A percentile compares a stretch with the other conserved stretches of the same genome.
Evolutionary conservation across 2,329 filamentous ascomycete species (phyloP).

Genomic region (Paramyrothecium sp.): DNA sequence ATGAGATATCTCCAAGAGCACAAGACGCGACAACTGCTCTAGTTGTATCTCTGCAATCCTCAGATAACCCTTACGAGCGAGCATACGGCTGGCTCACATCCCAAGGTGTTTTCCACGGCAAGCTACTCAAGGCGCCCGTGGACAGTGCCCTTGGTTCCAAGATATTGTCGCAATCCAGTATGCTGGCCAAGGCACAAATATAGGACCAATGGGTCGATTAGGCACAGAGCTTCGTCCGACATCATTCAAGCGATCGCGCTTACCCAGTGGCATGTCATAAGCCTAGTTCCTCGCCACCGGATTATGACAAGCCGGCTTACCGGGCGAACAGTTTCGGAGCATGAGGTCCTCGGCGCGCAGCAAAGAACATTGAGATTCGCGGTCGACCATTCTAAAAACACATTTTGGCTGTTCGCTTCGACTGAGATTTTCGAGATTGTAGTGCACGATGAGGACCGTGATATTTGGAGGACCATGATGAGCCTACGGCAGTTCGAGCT

Average conservation of each 20-base stretch:
- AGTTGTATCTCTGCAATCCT: slow-evolving; percentile 73
- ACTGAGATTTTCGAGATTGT: slow-evolving; percentile 93
- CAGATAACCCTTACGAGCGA: slow-evolving; percentile 53
- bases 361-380: slow-evolving; percentile 81
- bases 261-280: slow-evolving; percentile 90
- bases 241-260: slow-evolving; percentile 77
- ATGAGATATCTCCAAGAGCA: slow-evolving; percentile 64
- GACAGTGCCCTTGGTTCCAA: slow-evolving; percentile 65
- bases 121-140: slow-evolving; percentile 61
- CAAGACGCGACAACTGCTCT: slow-evolving; percentile 62
- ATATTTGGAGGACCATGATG: slow-evolving; percentile 94
- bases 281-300: slow-evolving; percentile 77
- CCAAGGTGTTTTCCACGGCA: slow-evolving; percentile 86
- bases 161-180: slow-evolving; percentile 75
- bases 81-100: slow-evolving; percentile 89
- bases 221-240: slow-evolving; percentile 66
- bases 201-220: slow-evolving; percentile 63
- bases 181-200: slow-evolving; percentile 73
- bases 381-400: slow-evolving; percentile 90
- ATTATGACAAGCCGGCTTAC: slow-evolving; percentile 86
- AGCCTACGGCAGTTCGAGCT: slow-evolving; percentile 83
- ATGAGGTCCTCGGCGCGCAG: slow-evolving; percentile 76
- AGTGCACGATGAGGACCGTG: slow-evolving; percentile 83
- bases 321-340: slow-evolving; percentile 82
- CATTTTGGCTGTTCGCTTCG: slow-evolving; percentile 92